phyloP scores from a whole-genome alignment of 2,329 filamentous ascomycete genomes.

The Diplodia seriata region DNA sequence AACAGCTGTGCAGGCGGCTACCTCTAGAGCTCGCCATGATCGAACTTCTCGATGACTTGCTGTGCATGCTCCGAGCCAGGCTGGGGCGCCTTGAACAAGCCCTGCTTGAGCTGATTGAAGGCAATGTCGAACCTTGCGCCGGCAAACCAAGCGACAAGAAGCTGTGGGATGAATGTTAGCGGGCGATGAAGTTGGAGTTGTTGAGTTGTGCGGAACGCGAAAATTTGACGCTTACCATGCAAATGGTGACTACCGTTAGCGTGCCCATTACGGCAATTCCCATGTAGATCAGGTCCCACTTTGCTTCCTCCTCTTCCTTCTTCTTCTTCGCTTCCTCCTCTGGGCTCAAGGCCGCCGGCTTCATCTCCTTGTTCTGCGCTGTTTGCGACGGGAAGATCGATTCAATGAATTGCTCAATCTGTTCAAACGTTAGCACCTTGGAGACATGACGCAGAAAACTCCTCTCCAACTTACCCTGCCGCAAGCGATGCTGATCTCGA shows the following conservation, averaged over 20 bases:
- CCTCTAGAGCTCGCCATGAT: conserved; percentile 38
- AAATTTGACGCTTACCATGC: conserved; percentile 72
- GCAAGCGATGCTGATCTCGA: conserved; percentile 89
- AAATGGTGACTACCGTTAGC: conserved; percentile 71
- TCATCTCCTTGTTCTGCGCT: conserved; percentile 37
- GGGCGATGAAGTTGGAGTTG: conserved; percentile 1
- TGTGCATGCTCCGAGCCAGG: conserved; percentile 18
- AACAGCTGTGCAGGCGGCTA: conserved; percentile 15
- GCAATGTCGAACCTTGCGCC: conserved; percentile 84
- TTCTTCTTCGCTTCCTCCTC: conserved; percentile 65
- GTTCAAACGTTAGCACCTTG: conserved; percentile 24
- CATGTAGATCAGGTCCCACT: conserved; percentile 67
- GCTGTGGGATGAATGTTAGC: not conserved
- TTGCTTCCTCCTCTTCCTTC: conserved; percentile 60
- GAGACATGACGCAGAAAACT: conserved; percentile 26
- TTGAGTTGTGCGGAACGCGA: conserved; percentile 33
- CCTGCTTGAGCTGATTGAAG: conserved; percentile 62
- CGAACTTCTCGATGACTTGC: conserved; percentile 36
- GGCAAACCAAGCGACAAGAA: conserved; percentile 77
- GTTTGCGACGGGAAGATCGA: conserved; percentile 85
- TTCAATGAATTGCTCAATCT: conserved; percentile 97
- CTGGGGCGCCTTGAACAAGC: conserved; percentile 27
- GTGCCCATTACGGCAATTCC: conserved; percentile 69
- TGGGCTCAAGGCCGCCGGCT: conserved; percentile 46
- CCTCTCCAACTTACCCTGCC: conserved; percentile 68